Evolutionary conservation across 2,329 filamentous ascomycete species (phyloP).

Genomic region (Magnaporthiopsis poae): DNA sequence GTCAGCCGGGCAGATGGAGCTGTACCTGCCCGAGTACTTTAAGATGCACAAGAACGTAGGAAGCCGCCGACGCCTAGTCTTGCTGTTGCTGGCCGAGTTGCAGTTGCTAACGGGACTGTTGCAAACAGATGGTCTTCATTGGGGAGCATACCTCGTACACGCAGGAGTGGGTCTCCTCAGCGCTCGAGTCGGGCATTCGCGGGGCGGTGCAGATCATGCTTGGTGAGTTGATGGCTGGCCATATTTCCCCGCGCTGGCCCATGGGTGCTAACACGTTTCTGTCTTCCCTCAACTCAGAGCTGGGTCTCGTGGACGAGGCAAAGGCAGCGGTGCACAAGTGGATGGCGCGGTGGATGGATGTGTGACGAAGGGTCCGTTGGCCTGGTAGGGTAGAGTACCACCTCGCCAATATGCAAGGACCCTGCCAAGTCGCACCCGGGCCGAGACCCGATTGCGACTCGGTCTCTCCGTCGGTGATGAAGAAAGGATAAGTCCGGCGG

Average conservation of each 20-base stretch:
- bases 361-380: conserved; percentile 16
- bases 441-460: neutral
- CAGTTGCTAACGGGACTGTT: no score
- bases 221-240: conserved; percentile 23
- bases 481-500: neutral
- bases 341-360: conserved; percentile 58
- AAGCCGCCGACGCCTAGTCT: neutral
- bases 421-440: neutral
- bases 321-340: conserved; percentile 53
- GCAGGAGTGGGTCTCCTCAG: conserved; percentile 60
- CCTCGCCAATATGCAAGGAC: neutral
- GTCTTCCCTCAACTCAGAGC: conserved; percentile 23
- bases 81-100: no score
- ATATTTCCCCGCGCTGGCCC: conserved; percentile 2
- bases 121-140: conserved; percentile 49
- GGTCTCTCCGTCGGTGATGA: neutral
- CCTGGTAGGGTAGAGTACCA: no score
- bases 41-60: conserved; percentile 52
- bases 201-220: conserved; percentile 55
- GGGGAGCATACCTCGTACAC: conserved; percentile 63
- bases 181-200: conserved; percentile 57
- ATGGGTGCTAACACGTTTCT: conserved; percentile 10
- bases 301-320: conserved; percentile 61
- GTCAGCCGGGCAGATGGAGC: conserved; percentile 52
- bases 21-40: conserved; percentile 63